Evolutionary conservation across 1,284 basidiomycete species (phyloP), one percentile per base, ranked within the genome.

Genomic region (Gomphus bonarii): DNA sequence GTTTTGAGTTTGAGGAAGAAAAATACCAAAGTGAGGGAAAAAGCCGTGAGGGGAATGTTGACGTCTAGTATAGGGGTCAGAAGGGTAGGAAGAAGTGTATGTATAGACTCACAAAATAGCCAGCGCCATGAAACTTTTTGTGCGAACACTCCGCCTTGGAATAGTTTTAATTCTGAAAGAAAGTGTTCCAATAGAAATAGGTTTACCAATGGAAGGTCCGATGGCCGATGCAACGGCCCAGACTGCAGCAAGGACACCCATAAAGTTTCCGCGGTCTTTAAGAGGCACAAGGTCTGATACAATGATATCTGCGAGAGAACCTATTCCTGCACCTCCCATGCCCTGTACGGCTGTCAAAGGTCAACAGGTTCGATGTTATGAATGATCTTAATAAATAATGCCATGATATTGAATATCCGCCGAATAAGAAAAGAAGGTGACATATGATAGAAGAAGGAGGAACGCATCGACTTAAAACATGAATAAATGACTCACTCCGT

Each of bases 231-330:
- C 52, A 7, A 54, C 40, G 5, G 52, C 52, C 52, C 52, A 54
- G 18, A 54, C 18, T 28, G 52, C 52, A 25, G 52, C 36, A 11
- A 54, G 36, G 14, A 70, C 61, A 9, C 70, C 72, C 28, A 61
- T 65, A 59, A 68, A 72, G 14, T 64, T 66, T 12, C 75, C 76
- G 40, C 75, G 67, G 47, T 77, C 69, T 9, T 67, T 63, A 12
- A 78, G 64, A 1, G 74, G 68, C 10, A 74, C 67, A 28, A 77
- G 63, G 60, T 77, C 76, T 2, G 71, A 66, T n/a, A 70, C 64
- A 54, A 75, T 66, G 50, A 76, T 75, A 30, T 72, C 67, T 22
- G 67, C 64, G 3, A 73, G 61, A 0, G 69, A 64, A n/a, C 70
- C 64, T 50, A 72, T 70, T 2, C 70, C 72, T 10, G 74, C 75